Evolutionary conservation across 495 filamentous ascomycete species (phyloP).

Genomic region (Aspergillus wentii): DNA sequence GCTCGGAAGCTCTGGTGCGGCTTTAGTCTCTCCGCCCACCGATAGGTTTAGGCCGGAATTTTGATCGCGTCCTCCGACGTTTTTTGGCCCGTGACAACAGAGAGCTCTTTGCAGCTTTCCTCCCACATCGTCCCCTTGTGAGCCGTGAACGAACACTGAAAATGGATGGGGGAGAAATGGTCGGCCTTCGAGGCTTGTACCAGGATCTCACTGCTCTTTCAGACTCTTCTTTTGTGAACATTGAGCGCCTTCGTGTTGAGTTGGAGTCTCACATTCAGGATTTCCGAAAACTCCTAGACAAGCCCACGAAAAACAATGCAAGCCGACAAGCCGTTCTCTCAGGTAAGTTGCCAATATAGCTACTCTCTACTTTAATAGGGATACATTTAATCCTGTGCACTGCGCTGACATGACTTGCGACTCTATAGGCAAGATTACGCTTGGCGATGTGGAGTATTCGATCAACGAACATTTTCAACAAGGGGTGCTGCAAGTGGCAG

Average conservation of each 20-base stretch:
- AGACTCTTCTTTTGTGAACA: slow-evolving; percentile 53
- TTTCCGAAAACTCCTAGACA: slow-evolving; percentile 74
- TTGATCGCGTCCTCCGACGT: slow-evolving; percentile 37
- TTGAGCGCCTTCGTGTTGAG: slow-evolving; percentile 59
- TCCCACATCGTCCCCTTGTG: slow-evolving; percentile 18
- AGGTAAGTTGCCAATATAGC: slow-evolving; percentile 27
- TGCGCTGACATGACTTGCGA: slow-evolving; percentile 27
- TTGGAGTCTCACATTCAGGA: slow-evolving; percentile 65
- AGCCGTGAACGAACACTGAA: slow-evolving; percentile 8
- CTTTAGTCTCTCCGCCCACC: too few relatives aligned
- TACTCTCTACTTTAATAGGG: not conserved
- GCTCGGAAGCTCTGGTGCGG: too few relatives aligned
- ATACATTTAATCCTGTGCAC: not conserved
- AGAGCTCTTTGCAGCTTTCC: slow-evolving; percentile 22
- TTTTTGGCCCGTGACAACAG: slow-evolving; percentile 25
- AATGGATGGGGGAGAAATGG: slow-evolving; percentile 66
- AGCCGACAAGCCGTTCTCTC: slow-evolving; percentile 58
- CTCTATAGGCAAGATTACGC: slow-evolving; percentile 59
- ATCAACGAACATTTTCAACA: slow-evolving; percentile 86
- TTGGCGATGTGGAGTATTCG: slow-evolving; percentile 68
- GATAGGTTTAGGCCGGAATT: too few relatives aligned
- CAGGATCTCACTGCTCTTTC: slow-evolving; percentile 68
- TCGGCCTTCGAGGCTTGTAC: slow-evolving; percentile 69
- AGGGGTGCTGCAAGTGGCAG: slow-evolving; percentile 69
- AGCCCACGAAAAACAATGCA: slow-evolving; percentile 61